Evolutionary conservation across 352 stramenopile species (phyloP).

Genomic region (Albugo candida): DNA sequence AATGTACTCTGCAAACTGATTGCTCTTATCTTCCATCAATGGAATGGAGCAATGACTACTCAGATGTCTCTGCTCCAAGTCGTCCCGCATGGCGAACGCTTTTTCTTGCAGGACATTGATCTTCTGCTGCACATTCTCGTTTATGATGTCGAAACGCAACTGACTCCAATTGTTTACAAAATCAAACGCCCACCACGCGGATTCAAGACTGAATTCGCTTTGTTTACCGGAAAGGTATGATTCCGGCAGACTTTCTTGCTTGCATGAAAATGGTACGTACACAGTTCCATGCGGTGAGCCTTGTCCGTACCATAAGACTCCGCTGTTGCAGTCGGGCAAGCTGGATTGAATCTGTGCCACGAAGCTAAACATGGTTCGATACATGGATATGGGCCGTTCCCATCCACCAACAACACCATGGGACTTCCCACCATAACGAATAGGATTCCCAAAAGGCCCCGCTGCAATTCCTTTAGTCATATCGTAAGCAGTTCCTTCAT

Average conservation of each 20-base stretch:
- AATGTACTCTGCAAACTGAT: conserved; percentile 31
- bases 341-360: conserved; percentile 25
- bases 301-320: conserved; percentile 7
- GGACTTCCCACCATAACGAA: conserved; percentile 51
- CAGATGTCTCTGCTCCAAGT: conserved; percentile 5
- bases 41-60: background rate
- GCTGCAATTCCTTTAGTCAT: conserved; percentile 68
- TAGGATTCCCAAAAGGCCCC: conserved; percentile 79
- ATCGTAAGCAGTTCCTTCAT: conserved; percentile 80
- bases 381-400: conserved; percentile 84
- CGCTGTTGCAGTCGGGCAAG: conserved; percentile 1
- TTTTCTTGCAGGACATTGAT: background rate
- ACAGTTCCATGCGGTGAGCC: conserved; percentile 4
- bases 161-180: conserved; percentile 14
- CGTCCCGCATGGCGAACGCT: conserved; percentile 4
- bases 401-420: conserved; percentile 48
- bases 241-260: conserved; percentile 1
- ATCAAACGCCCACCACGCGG: conserved; percentile 16
- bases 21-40: conserved; percentile 17
- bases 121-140: conserved; percentile 3
- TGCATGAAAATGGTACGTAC: conserved; percentile 6
- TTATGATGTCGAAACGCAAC: conserved; percentile 13
- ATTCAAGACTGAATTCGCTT: conserved; percentile 7
- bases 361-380: conserved; percentile 77
- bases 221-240: conserved; percentile 5